Conservation (phyloP, 106 monocot genomes). For the Allium cepa region DNA sequence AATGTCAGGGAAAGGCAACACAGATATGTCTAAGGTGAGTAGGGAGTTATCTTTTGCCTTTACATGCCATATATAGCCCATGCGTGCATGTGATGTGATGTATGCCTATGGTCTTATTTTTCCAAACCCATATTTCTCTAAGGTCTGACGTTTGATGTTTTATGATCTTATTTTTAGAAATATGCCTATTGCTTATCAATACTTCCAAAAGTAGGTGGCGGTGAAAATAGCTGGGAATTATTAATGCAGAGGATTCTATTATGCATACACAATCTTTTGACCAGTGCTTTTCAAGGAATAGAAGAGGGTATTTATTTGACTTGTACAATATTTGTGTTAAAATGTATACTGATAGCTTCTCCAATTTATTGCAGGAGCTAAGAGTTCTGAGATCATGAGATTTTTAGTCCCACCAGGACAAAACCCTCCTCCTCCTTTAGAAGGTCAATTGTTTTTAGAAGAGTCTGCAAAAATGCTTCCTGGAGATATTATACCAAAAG, state of each 20-base stretch:
- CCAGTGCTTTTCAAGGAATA: constrained; percentile 68
- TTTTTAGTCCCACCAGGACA: constrained; percentile 73
- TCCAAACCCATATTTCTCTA: background rate
- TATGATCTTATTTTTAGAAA: constrained; percentile 33
- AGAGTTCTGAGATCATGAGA: constrained; percentile 36
- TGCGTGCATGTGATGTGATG: background rate
- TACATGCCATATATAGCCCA: background rate
- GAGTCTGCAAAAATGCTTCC: constrained; percentile 25
- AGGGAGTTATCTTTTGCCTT: background rate
- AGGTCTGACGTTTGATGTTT: constrained; percentile 1
- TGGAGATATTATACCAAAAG: constrained; percentile 36
- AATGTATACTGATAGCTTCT: background rate
- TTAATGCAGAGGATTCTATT: constrained; percentile 73
- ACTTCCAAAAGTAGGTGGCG: constrained; percentile 61
- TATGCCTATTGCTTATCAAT: constrained; percentile 46
- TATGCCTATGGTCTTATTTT: no score
- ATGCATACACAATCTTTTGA: constrained; percentile 45
- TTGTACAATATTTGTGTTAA: background rate
- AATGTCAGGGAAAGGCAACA: constrained; percentile 38
- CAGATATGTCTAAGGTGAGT: constrained; percentile 52
- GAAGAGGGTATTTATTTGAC: constrained; percentile 59
- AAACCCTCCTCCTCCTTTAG: constrained; percentile 51
- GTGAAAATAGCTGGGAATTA: constrained; percentile 61
- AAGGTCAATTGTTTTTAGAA: constrained; percentile 24
- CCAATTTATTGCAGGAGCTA: constrained; percentile 38